These are phyloP conservation scores for Fonsecaea pugnacius DNA, from an alignment of 2,329 filamentous ascomycete genomes.

Conservation along the genomic window DNA sequence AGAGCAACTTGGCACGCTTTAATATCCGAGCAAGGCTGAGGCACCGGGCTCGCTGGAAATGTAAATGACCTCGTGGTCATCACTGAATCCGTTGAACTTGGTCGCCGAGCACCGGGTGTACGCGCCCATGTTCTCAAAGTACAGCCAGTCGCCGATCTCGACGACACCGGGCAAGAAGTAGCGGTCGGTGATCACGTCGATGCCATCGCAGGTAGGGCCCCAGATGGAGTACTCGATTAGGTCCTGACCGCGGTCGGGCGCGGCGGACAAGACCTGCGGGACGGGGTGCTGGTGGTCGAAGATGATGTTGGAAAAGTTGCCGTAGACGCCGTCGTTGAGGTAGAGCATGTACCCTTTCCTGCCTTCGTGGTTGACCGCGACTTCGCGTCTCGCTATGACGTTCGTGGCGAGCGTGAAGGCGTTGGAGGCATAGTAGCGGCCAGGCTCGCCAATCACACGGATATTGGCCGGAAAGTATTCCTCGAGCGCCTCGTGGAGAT, in stretches of 20 bases:
- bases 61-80: conserved; percentile 90
- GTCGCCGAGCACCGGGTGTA: conserved; percentile 99
- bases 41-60: conserved; percentile 93
- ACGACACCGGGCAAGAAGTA: conserved; percentile 76
- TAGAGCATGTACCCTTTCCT: conserved; percentile 92
- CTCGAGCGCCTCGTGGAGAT: conserved; percentile 79
- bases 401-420: conserved; percentile 96
- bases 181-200: conserved; percentile 87
- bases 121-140: conserved; percentile 98
- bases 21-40: conserved; percentile 67
- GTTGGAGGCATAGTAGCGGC: conserved; percentile 90
- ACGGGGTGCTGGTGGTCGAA: conserved; percentile 70
- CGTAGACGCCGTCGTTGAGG: conserved; percentile 95
- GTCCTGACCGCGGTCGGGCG: conserved; percentile 59
- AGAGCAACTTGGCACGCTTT: conserved; percentile 6
- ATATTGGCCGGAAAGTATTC: conserved; percentile 83
- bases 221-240: conserved; percentile 89
- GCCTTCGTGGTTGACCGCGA: conserved; percentile 67
- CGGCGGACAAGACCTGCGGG: conserved; percentile 73
- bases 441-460: conserved; percentile 91
- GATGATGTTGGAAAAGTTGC: conserved; percentile 47
- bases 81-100: conserved; percentile 94
- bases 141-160: conserved; percentile 95
- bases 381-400: conserved; percentile 90
- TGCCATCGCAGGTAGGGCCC: conserved; percentile 97